Percentiles rank a stretch among this genome's conserved stretches.
These are phyloP conservation scores for Moricandia arvensis DNA, from an alignment of 345 rosid genomes.

Conservation along the genomic window DNA sequence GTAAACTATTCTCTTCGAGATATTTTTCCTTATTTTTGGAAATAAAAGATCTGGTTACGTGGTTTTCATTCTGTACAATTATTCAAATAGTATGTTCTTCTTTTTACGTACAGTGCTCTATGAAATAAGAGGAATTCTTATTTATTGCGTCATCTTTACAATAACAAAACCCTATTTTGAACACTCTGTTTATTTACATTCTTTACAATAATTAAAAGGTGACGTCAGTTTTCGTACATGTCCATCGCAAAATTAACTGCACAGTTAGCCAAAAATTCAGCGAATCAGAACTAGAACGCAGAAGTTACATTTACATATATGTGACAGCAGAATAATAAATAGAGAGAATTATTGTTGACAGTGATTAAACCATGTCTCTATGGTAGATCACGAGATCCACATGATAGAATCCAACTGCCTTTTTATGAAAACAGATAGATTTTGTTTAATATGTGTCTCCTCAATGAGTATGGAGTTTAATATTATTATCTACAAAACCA, in stretches of 20 bases:
- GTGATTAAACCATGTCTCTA: slow-evolving; percentile 32
- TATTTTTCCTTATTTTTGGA: slow-evolving; percentile 28
- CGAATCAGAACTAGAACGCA: slow-evolving; percentile 30
- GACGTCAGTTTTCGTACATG: slow-evolving; percentile 21
- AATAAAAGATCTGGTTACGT: slow-evolving; percentile 20
- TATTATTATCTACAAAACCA: slow-evolving; percentile 4
- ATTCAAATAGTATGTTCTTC: slow-evolving; percentile 6
- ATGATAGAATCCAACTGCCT: slow-evolving; percentile 39
- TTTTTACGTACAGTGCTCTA: slow-evolving; percentile 12
- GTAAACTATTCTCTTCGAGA: slow-evolving; percentile 31
- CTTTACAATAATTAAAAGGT: slow-evolving; percentile 29
- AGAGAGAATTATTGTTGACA: slow-evolving; percentile 37
- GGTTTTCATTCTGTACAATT: slow-evolving; percentile 24
- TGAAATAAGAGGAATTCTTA: slow-evolving; percentile 20
- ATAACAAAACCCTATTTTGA: slow-evolving; percentile 15
- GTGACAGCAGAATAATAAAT: slow-evolving; percentile 32
- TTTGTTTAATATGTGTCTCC: not conserved
- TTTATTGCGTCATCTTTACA: slow-evolving; percentile 6
- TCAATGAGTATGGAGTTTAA: not conserved
- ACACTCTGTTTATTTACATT: slow-evolving; percentile 7
- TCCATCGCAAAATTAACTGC: slow-evolving; percentile 28
- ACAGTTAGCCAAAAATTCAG: slow-evolving; percentile 31
- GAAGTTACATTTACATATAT: slow-evolving; percentile 8
- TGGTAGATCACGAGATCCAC: slow-evolving; percentile 44
- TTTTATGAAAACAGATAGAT: slow-evolving; percentile 12